Evolutionary conservation across 768 basidiomycete genomes (phyloP).

Genomic region (Tylopilus sp.): DNA sequence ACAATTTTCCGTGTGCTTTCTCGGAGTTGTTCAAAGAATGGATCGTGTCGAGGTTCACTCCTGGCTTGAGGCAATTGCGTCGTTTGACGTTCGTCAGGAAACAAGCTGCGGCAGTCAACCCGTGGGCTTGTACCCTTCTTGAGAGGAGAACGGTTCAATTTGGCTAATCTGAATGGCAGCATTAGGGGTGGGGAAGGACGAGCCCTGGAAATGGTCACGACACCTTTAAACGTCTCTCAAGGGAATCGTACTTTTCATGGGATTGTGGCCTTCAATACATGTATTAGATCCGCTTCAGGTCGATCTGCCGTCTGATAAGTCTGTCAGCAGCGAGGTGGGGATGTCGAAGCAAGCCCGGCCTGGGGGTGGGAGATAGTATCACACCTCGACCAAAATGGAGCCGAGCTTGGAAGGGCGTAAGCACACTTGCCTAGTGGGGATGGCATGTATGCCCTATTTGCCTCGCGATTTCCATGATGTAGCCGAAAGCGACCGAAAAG

Average conservation of each 20-base stretch:
- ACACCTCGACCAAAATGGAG: slow-evolving; percentile 2
- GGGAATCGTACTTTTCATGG: background rate
- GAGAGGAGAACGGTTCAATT: slow-evolving; percentile 10
- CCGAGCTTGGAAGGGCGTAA: slow-evolving; percentile 8
- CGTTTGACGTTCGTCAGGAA: background rate
- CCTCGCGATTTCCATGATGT: slow-evolving; percentile 16
- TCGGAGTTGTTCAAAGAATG: background rate
- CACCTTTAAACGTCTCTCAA: slow-evolving; percentile 5
- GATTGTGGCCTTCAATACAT: background rate
- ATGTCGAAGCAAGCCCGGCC: background rate
- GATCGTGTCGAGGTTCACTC: background rate
- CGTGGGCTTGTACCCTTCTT: no score
- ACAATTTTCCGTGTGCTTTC: slow-evolving; percentile 12
- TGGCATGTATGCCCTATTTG: background rate
- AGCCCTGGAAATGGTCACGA: background rate
- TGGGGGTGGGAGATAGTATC: background rate
- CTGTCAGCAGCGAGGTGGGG: no score
- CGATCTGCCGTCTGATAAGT: background rate
- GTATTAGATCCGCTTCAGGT: background rate
- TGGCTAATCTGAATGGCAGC: slow-evolving; percentile 12
- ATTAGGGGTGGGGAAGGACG: slow-evolving; percentile 13
- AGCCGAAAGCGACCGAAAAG: background rate
- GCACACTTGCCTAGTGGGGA: background rate
- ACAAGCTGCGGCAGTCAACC: no score
- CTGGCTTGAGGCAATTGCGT: background rate